phyloP scores from a whole-genome alignment of 306 rosid species.

The Lablab purpureus region DNA sequence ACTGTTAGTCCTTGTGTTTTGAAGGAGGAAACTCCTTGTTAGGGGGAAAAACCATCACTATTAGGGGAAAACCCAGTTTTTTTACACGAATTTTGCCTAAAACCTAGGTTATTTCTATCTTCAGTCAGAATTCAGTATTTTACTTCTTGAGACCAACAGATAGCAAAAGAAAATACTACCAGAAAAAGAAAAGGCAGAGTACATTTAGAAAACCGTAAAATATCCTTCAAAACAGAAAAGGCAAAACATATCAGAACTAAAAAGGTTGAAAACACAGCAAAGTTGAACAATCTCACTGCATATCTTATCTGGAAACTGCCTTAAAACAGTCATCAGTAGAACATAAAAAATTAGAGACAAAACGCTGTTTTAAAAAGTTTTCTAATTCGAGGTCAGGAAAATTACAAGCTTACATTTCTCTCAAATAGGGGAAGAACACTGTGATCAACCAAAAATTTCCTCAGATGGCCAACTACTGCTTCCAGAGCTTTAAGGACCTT shows the following conservation, averaged over 20 bases:
- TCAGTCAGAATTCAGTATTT: not conserved
- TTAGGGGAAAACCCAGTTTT: too few relatives aligned
- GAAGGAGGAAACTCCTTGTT: not conserved
- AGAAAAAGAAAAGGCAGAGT: not conserved
- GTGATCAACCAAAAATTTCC: conserved; percentile 94
- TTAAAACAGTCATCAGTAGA: conserved; percentile 24
- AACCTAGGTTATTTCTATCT: not conserved
- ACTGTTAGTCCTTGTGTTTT: not conserved
- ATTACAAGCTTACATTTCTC: conserved; percentile 70
- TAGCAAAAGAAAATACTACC: conserved; percentile 18
- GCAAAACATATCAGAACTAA: conserved; percentile 7
- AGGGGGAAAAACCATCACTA: not conserved
- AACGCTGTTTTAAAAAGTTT: not conserved
- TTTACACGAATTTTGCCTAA: not conserved
- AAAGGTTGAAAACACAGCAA: not conserved
- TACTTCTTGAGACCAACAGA: not conserved
- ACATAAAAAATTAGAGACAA: conserved; percentile 8
- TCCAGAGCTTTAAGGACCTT: conserved; percentile 89
- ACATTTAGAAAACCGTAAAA: not conserved
- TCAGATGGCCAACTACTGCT: conserved; percentile 80
- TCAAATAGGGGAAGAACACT: conserved; percentile 90
- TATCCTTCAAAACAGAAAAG: conserved; percentile 14
- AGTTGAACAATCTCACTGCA: conserved; percentile 8
- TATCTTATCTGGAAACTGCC: conserved; percentile 20
- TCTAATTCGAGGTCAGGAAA: conserved; percentile 21